Conservation (phyloP, 176 grass and related monocot species). For the Avena eriantha region DNA sequence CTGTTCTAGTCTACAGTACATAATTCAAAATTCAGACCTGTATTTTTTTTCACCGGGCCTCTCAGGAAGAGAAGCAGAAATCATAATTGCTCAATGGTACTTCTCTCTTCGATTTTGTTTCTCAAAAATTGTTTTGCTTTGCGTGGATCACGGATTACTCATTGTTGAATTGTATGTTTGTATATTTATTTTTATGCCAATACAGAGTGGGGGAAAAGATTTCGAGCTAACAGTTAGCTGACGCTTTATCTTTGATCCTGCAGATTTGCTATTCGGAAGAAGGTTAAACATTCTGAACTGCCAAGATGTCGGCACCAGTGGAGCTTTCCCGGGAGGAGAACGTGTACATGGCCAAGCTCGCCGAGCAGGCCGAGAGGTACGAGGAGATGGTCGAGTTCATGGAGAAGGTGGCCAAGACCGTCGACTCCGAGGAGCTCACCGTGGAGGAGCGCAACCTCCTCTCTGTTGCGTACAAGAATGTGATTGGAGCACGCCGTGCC, state of each 20-base stretch:
- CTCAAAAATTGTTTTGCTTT: background rate
- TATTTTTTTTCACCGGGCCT: background rate
- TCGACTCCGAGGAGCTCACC: slow-evolving; percentile 67
- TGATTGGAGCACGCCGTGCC: slow-evolving; percentile 78
- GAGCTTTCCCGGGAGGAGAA: slow-evolving; percentile 82
- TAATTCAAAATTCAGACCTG: slow-evolving; percentile 15
- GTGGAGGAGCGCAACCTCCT: slow-evolving; percentile 94
- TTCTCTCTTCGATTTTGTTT: background rate
- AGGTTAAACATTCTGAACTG: background rate
- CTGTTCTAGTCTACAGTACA: background rate
- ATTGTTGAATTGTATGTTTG: background rate
- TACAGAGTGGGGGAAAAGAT: too few species aligned
- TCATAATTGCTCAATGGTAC: background rate
- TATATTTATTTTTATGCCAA: too few species aligned
- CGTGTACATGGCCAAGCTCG: slow-evolving; percentile 92
- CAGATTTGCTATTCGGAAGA: slow-evolving; percentile 39
- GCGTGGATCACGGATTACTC: background rate
- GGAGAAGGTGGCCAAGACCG: slow-evolving; percentile 84
- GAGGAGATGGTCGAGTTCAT: slow-evolving; percentile 97
- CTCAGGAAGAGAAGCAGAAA: background rate
- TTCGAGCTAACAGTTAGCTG: background rate
- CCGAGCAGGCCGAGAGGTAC: slow-evolving; percentile 84
- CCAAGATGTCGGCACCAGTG: slow-evolving; percentile 62
- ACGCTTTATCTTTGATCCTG: slow-evolving; percentile 14
- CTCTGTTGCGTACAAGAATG: slow-evolving; percentile 91